These are phyloP conservation scores for Tetradesmus obliquus DNA, from an alignment of 139 green algal species.

Conservation along the genomic window DNA sequence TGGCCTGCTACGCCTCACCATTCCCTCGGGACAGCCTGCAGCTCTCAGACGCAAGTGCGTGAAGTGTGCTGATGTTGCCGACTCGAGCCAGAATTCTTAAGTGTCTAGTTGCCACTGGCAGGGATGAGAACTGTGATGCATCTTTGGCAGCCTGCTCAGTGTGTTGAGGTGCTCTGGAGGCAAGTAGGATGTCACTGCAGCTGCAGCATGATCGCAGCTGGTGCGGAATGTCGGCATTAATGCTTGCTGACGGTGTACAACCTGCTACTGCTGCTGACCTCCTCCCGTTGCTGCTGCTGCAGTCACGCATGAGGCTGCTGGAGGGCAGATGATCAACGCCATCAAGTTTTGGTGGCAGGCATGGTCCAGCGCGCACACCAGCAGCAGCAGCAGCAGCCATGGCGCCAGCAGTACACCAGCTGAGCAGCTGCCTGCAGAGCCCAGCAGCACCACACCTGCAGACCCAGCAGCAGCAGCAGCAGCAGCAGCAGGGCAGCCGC, in stretches of 20 bases:
- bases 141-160: too few species aligned
- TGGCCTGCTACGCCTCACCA: not conserved
- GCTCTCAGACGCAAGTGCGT: not conserved
- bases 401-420: not conserved
- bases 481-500: not conserved
- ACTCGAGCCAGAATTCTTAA: too few species aligned
- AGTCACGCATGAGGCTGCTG: not conserved
- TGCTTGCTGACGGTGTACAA: not conserved
- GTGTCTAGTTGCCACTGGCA: too few species aligned
- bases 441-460: not conserved
- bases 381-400: not conserved
- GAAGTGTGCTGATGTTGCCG: too few species aligned
- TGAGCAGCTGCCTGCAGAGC: not conserved
- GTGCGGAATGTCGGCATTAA: not conserved
- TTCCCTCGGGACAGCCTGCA: not conserved
- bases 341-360: constrained; percentile 24
- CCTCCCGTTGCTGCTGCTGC: not conserved
- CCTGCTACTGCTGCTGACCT: not conserved
- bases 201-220: too few species aligned
- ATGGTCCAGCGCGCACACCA: not conserved
- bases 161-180: too few species aligned
- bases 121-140: too few species aligned
- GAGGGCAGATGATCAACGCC: not conserved
- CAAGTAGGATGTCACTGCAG: too few species aligned
- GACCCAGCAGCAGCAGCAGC: not conserved